Evolutionary conservation across 1,139 yeast species (phyloP).

Genomic region (Zhuliangozyma blackwelliae): DNA sequence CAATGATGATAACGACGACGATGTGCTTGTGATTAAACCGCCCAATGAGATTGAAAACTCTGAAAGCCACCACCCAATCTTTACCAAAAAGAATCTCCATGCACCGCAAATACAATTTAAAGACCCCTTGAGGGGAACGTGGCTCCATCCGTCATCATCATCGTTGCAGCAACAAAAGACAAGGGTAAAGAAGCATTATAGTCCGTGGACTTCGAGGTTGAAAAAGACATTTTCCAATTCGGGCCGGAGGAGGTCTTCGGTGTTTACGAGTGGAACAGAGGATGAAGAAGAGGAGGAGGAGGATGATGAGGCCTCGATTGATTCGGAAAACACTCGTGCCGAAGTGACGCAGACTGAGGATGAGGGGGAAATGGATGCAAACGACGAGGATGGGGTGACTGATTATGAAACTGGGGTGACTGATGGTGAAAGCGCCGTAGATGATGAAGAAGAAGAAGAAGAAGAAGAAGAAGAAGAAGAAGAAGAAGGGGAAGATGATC

Average conservation of each 20-base stretch:
- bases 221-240: slow-evolving; percentile 21
- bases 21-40: slow-evolving; percentile 73
- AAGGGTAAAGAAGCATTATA: slow-evolving; percentile 7
- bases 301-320: slow-evolving; percentile 17
- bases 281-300: slow-evolving; percentile 10
- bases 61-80: slow-evolving; percentile 29
- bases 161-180: neutral
- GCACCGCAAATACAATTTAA: slow-evolving; percentile 16
- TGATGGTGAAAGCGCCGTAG: slow-evolving; percentile 9
- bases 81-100: slow-evolving; percentile 15
- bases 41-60: slow-evolving; percentile 66
- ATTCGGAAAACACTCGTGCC: slow-evolving; percentile 12
- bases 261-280: slow-evolving; percentile 8
- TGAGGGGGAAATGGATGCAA: slow-evolving; percentile 11
- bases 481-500: slow-evolving; percentile 12
- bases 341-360: neutral
- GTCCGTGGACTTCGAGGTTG: slow-evolving; percentile 11
- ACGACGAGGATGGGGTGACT: slow-evolving; percentile 12
- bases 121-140: slow-evolving; percentile 12
- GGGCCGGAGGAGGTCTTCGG: slow-evolving; percentile 12
- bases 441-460: slow-evolving; percentile 14
- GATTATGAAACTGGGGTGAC: slow-evolving; percentile 12
- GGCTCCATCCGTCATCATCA: slow-evolving; percentile 12
- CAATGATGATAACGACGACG: slow-evolving; percentile 56
- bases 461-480: slow-evolving; percentile 18